Base-by-base conservation (phyloP, 2,329 filamentous ascomycete genomes). In the Periglandula ipomoeae region DNA sequence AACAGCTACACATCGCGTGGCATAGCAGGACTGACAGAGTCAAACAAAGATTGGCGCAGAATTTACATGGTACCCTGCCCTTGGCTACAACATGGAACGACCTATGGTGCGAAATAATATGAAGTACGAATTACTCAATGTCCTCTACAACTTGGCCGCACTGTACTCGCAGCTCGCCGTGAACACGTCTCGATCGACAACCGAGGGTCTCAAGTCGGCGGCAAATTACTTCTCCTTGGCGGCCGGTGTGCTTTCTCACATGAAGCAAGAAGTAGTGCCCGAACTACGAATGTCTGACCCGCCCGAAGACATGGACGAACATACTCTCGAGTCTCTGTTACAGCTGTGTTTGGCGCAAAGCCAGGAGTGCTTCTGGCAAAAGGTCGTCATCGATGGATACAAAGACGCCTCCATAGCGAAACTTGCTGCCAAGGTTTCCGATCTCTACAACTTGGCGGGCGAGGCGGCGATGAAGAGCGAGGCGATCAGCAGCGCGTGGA, bases 321-420 rank as follows among this genome's bases (percentile, higher is more conserved):
- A 87, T 60, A 96, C 90, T 0, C 73, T 98, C 43, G 86, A 91
- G 58, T 88, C 87, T 46, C 70, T 97, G 41, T 80, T 87, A 57
- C 81, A 91, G 63, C 75, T 98, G 26, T 81, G 95, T 64, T 76
- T 98, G 9, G 91, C 90, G 1, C 89, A 98, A 64, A 90, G 86
- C 24, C 93, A 98, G 62, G 93, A 98, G 69, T 97, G 90, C 63
- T 97, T 93, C 67, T 98, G 93, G 93, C 86, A 93, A 58, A 97
- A 95, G 64, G 91, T 93, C 1, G 90, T 95, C 50, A 90, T 94
- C 71, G 91, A 96, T 62, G 83, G 84, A 22, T 82, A 95, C 69
- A 96, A 95, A 65, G 93, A 98, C 63, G 86, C 82, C 1, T 88
- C 85, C 0, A 95, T 98, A 53, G 87, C 93, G 2, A 93, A 94